Evolutionary conservation across 2,329 filamentous ascomycete species (phyloP), one percentile per base, ranked within the genome.

Genomic region (Triangularia verruculosa): DNA sequence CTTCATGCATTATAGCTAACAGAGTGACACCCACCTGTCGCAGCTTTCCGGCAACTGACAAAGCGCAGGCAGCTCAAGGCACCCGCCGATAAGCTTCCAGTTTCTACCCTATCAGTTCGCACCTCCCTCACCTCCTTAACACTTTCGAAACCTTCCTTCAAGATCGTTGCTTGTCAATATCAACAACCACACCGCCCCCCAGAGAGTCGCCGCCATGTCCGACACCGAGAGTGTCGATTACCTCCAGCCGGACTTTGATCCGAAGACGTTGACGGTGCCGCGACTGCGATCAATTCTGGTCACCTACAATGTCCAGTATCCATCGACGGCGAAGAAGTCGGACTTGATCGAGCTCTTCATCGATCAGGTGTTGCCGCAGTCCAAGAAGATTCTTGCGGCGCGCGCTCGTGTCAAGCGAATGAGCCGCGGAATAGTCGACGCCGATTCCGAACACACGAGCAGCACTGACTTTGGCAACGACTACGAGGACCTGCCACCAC

Each of bases 221-320:
- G 86, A 89, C 72, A 80, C 86, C 68, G 91, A 93, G 69, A 79
- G 73, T 66, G 78, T 89, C 70, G 90, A 92, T 69, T 99, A 98
- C 75, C 88, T 98, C 30, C 87, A 93, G 73, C 85, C 91, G 61
- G 91, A 86, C 71, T 98, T 97, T 75, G 92, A 99, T 75, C 88
- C 95, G 20, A 83, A 84, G 73, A 86, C 85, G 68, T 85, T 98
- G 67, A 98, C 93, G 1, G 88, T 98, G 57, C 93, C 95, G 27
- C 90, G 90, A 54, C 82, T 99, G 70, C 91, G 95, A 72, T 94
- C 91, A 57, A 96, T 98, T 69, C 86, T 99, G 63, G 91, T 98
- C 72, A 90, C 88, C 68, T 92, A 99, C 79, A 90, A 93, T 74
- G 82, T 98, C 72, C 79, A 87, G 39, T 98, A 97, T 74, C 89